A percentile compares a stretch with the other conserved stretches of the same genome.
Evolutionary conservation across 305 asterid genomes (phyloP).

Genomic region (Vinca major): DNA sequence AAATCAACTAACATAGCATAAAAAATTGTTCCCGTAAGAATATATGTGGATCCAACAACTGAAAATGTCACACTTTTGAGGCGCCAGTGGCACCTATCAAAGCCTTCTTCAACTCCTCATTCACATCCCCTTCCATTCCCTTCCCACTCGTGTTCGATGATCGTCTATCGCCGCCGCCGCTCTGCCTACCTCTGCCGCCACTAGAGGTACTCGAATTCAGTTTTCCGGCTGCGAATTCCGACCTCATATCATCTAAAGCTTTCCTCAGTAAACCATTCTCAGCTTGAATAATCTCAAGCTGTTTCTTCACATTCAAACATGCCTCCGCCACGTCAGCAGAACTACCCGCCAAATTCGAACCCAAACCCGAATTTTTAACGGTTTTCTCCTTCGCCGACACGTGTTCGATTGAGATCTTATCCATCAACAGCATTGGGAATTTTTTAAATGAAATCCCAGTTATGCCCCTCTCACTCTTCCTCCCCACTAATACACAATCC

Average conservation of each 20-base stretch:
- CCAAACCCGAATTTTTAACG: constrained; percentile 25
- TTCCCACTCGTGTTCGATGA: constrained; percentile 20
- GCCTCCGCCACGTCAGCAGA: constrained; percentile 42
- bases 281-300: constrained; percentile 50
- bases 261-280: constrained; percentile 63
- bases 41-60: no score
- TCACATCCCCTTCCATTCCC: constrained; percentile 17
- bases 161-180: constrained; percentile 6
- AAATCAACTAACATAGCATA: no score
- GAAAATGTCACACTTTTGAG: no score
- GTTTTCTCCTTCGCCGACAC: constrained; percentile 27
- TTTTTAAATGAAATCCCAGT: constrained; percentile 28
- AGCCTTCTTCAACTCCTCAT: constrained; percentile 17
- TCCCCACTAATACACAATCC: constrained; percentile 16
- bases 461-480: constrained; percentile 23
- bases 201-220: constrained; percentile 22
- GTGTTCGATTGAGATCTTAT: constrained; percentile 74
- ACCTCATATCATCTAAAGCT: constrained; percentile 54
- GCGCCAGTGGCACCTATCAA: constrained; percentile 8
- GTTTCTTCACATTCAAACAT: constrained; percentile 67
- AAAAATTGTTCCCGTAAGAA: no score
- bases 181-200: constrained; percentile 10
- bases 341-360: constrained; percentile 16
- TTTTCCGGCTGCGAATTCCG: constrained; percentile 55
- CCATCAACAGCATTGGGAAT: constrained; percentile 63